Percentiles rank a stretch among this genome's conserved stretches.
These are phyloP conservation scores for Citrus cavaleriei DNA, from an alignment of 345 rosid species.

Conservation along the genomic window DNA sequence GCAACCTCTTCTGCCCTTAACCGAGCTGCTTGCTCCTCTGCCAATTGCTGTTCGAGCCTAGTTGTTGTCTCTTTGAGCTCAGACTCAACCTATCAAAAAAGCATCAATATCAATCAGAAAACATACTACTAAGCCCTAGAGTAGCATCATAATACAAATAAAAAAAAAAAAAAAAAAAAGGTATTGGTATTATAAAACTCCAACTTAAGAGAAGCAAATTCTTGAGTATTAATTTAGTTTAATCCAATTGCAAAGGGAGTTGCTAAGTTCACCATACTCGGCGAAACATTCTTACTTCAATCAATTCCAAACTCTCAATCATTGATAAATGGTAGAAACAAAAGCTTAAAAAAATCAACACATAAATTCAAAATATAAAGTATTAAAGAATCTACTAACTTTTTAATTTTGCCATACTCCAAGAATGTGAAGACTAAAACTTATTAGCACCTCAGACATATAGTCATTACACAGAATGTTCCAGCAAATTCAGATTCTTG, in stretches of 20 bases:
- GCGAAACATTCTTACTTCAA: too few species aligned
- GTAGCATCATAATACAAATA: background rate
- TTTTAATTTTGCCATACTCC: background rate
- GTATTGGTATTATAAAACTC: too few species aligned
- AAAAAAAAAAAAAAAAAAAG: too few species aligned
- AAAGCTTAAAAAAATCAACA: background rate
- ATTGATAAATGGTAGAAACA: background rate
- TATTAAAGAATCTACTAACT: background rate
- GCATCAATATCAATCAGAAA: background rate
- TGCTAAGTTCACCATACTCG: too few species aligned
- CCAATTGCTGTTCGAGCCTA: conserved; percentile 66
- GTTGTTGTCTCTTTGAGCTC: conserved; percentile 68
- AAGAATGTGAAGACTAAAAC: background rate
- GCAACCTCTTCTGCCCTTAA: conserved; percentile 62
- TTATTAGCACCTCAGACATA: too few species aligned
- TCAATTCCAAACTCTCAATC: background rate
- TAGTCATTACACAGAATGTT: too few species aligned
- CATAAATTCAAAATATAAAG: background rate
- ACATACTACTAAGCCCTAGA: background rate
- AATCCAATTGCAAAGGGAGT: too few species aligned
- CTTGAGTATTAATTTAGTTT: too few species aligned
- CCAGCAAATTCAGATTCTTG: too few species aligned
- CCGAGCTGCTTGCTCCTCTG: conserved; percentile 79
- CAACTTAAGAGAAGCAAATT: too few species aligned
- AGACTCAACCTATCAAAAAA: conserved; percentile 54